Evolutionary conservation across 805 yeast species (phyloP).

Genomic region (Dipodascopsis uninucleata): DNA sequence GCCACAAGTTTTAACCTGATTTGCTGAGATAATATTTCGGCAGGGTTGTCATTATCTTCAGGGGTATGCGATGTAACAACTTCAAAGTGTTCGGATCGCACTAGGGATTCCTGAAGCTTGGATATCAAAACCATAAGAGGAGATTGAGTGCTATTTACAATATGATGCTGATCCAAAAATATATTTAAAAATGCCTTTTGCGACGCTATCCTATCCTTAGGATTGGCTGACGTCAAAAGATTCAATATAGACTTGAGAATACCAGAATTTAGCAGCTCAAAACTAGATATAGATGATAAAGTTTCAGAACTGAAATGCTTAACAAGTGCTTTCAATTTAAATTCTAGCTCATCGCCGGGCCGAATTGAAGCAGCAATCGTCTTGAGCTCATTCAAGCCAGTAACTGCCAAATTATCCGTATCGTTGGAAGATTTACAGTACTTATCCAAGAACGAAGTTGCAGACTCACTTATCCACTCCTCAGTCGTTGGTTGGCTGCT

Average conservation of each 20-base stretch:
- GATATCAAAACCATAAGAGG: conserved; percentile 48
- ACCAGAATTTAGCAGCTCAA: conserved; percentile 70
- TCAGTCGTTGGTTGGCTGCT: conserved; percentile 8
- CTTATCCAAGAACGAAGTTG: conserved; percentile 15
- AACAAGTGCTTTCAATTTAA: conserved; percentile 42
- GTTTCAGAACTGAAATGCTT: conserved; percentile 18
- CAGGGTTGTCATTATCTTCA: conserved; percentile 25
- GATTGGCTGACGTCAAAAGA: conserved; percentile 21
- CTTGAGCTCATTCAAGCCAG: conserved; percentile 31
- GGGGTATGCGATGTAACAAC: conserved; percentile 49
- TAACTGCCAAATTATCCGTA: conserved; percentile 30
- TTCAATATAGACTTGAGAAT: conserved; percentile 46
- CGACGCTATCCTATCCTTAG: conserved; percentile 10
- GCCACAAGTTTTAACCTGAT: conserved; percentile 53
- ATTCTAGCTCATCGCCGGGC: conserved; percentile 29
- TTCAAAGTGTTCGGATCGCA: conserved; percentile 70
- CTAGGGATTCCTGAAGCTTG: conserved; percentile 67
- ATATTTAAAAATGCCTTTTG: conserved; percentile 43
- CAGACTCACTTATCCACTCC: conserved; percentile 3
- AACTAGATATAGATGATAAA: conserved; percentile 52
- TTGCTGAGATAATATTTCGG: conserved; percentile 58
- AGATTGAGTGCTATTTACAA: conserved; percentile 33
- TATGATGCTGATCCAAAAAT: conserved; percentile 37
- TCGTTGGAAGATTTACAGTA: conserved; percentile 5
- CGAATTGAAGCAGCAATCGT: conserved; percentile 26